A percentile compares a stretch with the other conserved stretches of the same genome.
Evolutionary conservation across 257 asterid genomes (phyloP).

Genomic region (Solanum chilense): DNA sequence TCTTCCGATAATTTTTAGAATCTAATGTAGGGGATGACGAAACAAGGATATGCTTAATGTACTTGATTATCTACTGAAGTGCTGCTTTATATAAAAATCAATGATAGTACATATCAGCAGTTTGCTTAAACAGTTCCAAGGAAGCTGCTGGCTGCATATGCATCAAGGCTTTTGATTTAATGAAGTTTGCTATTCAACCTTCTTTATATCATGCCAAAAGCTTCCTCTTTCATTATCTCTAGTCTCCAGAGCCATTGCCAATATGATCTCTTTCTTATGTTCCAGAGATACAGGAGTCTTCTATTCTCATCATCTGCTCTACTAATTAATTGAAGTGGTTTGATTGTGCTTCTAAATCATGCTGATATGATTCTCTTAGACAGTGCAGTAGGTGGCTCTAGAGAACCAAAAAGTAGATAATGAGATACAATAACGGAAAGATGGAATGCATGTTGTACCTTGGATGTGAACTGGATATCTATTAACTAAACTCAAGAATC

Average conservation of each 20-base stretch:
- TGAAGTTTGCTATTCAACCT: background rate
- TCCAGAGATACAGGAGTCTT: background rate
- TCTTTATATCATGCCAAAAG: background rate
- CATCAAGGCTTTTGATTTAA: background rate
- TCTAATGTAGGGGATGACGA: background rate
- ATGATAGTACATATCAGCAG: background rate
- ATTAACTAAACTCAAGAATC: background rate
- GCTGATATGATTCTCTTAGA: background rate
- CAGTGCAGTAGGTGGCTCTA: background rate
- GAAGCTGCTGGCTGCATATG: background rate
- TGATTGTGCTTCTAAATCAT: background rate
- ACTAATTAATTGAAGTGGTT: background rate
- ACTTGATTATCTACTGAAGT: background rate
- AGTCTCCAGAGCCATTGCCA: background rate
- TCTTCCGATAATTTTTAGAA: background rate
- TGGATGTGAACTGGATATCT: background rate
- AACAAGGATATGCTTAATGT: background rate
- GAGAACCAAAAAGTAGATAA: background rate
- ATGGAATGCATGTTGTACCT: background rate
- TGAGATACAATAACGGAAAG: background rate
- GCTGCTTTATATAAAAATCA: background rate
- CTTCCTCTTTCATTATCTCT: background rate
- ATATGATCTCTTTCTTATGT: background rate
- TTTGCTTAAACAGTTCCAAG: background rate
- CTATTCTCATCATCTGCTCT: background rate